Evolutionary conservation across 2,329 filamentous ascomycete species (phyloP).

Genomic region (Pestalotiopsis fici): DNA sequence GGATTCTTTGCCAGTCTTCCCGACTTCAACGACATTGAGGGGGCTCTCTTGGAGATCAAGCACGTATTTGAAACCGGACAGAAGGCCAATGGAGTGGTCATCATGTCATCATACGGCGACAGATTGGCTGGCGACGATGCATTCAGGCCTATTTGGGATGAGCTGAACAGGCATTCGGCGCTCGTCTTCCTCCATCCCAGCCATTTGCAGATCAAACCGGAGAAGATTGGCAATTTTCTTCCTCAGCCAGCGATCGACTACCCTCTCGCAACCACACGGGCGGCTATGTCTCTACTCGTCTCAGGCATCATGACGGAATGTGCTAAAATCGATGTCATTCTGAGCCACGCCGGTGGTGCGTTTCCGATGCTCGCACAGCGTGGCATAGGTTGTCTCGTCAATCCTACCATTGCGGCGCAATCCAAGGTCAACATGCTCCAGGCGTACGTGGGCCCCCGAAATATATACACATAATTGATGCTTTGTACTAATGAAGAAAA

Average conservation of each 20-base stretch:
- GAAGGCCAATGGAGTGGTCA: slow-evolving; percentile 19
- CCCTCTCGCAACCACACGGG: slow-evolving; percentile 42
- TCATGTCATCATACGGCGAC: slow-evolving; percentile 23
- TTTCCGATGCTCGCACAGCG: slow-evolving; percentile 39
- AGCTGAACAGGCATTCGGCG: slow-evolving; percentile 20
- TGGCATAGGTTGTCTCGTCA: slow-evolving; percentile 10
- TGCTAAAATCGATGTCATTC: slow-evolving; percentile 41
- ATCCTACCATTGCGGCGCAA: not conserved
- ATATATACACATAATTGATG: not conserved
- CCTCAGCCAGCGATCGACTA: slow-evolving; percentile 33
- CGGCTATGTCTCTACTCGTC: slow-evolving; percentile 41
- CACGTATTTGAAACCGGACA: slow-evolving; percentile 22
- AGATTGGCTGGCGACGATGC: slow-evolving; percentile 20
- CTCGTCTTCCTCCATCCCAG: slow-evolving; percentile 27
- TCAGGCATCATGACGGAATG: slow-evolving; percentile 27
- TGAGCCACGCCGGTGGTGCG: slow-evolving; percentile 46
- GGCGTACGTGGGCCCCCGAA: not conserved
- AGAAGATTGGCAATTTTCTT: slow-evolving; percentile 10
- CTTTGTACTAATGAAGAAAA: not conserved
- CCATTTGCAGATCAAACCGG: slow-evolving; percentile 7
- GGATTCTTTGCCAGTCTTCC: slow-evolving; percentile 27
- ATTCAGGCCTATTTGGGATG: slow-evolving; percentile 26
- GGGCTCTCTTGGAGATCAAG: slow-evolving; percentile 22
- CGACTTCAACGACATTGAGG: slow-evolving; percentile 24
- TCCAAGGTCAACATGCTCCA: not conserved